A percentile compares a stretch with the other conserved stretches of the same genome.
These are phyloP conservation scores for Pseudocercospora cruenta DNA, from an alignment of 2,329 filamentous ascomycete genomes.

Conservation along the genomic window DNA sequence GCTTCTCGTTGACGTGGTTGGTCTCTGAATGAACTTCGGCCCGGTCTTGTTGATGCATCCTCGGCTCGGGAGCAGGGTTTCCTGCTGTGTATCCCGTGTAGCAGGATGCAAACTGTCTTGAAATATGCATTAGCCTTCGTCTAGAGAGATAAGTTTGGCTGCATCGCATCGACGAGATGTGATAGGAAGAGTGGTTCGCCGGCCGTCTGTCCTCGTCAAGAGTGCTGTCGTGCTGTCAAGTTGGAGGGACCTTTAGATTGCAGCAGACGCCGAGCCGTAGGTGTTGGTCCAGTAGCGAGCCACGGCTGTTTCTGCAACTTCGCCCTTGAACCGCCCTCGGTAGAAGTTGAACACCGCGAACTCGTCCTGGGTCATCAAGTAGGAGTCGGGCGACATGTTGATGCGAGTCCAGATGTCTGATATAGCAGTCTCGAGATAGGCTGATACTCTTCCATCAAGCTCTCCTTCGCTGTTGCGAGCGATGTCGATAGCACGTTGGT, in stretches of 20 bases:
- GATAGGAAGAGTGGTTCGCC: conserved; percentile 1
- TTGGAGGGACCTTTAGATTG: conserved; percentile 8
- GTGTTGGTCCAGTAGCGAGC: conserved; percentile 60
- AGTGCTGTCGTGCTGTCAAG: not conserved
- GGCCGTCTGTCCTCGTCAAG: not conserved
- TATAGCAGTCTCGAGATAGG: conserved; percentile 68
- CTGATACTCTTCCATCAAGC: conserved; percentile 64
- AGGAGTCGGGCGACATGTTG: conserved; percentile 65
- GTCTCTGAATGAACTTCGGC: conserved; percentile 11
- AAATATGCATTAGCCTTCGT: conserved; percentile 15
- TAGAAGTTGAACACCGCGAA: conserved; percentile 89
- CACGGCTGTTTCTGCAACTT: conserved; percentile 56
- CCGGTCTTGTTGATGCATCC: conserved; percentile 8
- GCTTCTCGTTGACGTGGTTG: conserved; percentile 20
- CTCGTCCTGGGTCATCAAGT: conserved; percentile 75
- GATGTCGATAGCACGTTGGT: conserved; percentile 72
- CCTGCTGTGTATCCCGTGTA: conserved; percentile 9
- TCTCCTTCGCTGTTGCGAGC: conserved; percentile 74
- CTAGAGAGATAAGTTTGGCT: not conserved
- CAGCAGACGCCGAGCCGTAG: conserved; percentile 18
- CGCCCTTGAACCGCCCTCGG: conserved; percentile 65
- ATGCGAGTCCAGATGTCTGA: conserved; percentile 70
- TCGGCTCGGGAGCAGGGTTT: conserved; percentile 13
- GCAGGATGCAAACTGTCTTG: conserved; percentile 15
- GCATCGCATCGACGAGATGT: not conserved